Evolutionary conservation across 805 yeast genomes (phyloP).

Genomic region (Scheffersomyces spartinae): DNA sequence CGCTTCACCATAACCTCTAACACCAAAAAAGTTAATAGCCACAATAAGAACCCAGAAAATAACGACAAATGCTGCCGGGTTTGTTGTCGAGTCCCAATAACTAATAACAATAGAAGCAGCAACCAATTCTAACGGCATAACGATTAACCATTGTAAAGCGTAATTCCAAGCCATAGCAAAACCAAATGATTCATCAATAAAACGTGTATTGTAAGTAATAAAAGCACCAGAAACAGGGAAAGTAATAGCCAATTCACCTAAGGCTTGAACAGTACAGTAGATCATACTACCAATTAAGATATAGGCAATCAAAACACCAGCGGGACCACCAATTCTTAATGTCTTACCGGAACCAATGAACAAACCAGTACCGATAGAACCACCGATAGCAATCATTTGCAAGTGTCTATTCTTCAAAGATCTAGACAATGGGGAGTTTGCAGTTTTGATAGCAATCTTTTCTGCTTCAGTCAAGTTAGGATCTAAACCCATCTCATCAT

Average conservation of each 20-base stretch:
- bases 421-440: conserved; percentile 47
- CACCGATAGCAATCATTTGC: conserved; percentile 60
- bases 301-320: conserved; percentile 48
- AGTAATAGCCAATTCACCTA: conserved; percentile 49
- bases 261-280: conserved; percentile 47
- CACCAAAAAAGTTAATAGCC: conserved; percentile 39
- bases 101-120: conserved; percentile 48
- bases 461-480: conserved; percentile 31
- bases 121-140: conserved; percentile 55
- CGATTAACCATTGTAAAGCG: conserved; percentile 38
- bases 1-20: conserved; percentile 43
- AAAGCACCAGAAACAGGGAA: conserved; percentile 59
- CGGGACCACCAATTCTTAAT: conserved; percentile 52
- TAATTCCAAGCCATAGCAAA: conserved; percentile 53
- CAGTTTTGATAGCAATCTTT: conserved; percentile 29
- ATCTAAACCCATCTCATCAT: no score
- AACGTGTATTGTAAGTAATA: conserved; percentile 48
- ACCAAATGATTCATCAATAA: conserved; percentile 51
- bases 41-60: conserved; percentile 42
- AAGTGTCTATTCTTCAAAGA: conserved; percentile 47
- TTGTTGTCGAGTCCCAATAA: conserved; percentile 39
- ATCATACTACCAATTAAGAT: conserved; percentile 42
- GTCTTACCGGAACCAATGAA: conserved; percentile 58
- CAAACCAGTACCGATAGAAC: conserved; percentile 59
- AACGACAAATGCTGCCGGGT: conserved; percentile 44